A percentile compares a stretch with the other conserved stretches of the same genome.
Conservation (phyloP, 306 rosid genomes). For the Pterocarpus macrocarpus region DNA sequence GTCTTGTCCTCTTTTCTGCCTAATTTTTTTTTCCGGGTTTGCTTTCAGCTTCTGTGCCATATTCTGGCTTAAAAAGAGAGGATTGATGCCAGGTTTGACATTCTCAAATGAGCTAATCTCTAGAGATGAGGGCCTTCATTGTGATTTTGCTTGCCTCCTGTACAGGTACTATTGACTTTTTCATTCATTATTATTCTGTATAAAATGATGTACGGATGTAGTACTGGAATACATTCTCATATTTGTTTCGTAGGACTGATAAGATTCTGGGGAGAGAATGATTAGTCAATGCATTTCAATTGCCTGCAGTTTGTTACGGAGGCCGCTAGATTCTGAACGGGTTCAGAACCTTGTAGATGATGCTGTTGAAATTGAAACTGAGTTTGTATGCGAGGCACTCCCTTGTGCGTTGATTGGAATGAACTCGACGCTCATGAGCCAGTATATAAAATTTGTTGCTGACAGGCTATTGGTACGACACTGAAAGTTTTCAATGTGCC, state of each 20-base stretch:
- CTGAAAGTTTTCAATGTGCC: conserved; percentile 21
- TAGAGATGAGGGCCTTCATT: conserved; percentile 97
- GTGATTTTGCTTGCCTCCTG: conserved; percentile 95
- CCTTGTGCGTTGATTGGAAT: conserved; percentile 95
- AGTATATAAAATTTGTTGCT: conserved; percentile 90
- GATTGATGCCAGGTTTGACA: conserved; percentile 88
- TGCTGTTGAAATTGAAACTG: conserved; percentile 83
- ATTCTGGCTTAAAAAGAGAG: conserved; percentile 95
- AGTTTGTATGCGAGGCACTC: conserved; percentile 88
- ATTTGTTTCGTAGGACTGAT: conserved; percentile 31
- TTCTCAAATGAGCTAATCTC: conserved; percentile 94
- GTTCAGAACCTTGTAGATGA: conserved; percentile 65
- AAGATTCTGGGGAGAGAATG: not conserved
- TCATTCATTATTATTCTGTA: conserved; percentile 27
- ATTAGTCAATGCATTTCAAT: conserved; percentile 2
- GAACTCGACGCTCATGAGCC: conserved; percentile 91
- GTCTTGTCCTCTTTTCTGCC: conserved; percentile 1
- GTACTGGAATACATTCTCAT: not conserved
- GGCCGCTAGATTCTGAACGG: conserved; percentile 58
- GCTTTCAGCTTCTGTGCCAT: conserved; percentile 90
- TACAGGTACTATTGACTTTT: conserved; percentile 66
- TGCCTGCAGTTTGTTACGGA: conserved; percentile 68
- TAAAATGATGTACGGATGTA: conserved; percentile 9
- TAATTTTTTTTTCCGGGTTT: conserved; percentile 12
- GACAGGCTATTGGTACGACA: conserved; percentile 82